Percentiles rank a stretch among this genome's conserved stretches.
phyloP scores from a whole-genome alignment of 768 basidiomycete species.

The Mycena haematopus region DNA sequence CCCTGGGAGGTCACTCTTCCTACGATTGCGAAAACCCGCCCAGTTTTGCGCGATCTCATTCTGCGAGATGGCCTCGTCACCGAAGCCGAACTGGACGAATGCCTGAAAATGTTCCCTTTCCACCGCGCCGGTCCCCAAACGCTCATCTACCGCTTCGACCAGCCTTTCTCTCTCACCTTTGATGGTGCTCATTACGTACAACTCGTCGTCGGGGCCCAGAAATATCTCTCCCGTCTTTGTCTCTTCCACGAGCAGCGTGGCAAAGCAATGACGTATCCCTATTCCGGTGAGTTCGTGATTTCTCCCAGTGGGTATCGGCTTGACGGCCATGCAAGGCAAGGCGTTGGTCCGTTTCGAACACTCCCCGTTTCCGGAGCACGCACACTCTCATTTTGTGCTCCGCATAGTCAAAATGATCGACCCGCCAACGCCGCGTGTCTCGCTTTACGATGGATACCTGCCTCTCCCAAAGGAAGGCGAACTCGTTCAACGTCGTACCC shows the following conservation, averaged over 20 bases:
- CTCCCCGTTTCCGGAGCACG: conserved; percentile 16
- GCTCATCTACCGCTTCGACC: conserved; percentile 13
- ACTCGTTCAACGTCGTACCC: conserved; percentile 9
- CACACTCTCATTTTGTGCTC: background rate
- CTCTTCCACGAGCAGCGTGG: conserved; percentile 22
- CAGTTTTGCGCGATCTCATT: conserved; percentile 1
- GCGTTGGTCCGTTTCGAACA: conserved; percentile 27
- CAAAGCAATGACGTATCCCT: background rate
- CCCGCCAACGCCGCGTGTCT: conserved; percentile 6
- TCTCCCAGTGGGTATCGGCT: background rate
- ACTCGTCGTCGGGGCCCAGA: background rate
- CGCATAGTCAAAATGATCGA: conserved; percentile 24
- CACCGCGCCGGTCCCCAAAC: background rate
- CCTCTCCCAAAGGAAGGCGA: conserved; percentile 24
- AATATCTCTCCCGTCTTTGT: background rate
- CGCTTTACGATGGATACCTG: conserved; percentile 20
- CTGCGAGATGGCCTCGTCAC: conserved; percentile 20
- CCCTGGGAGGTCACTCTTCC: conserved; percentile 13
- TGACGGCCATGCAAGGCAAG: conserved; percentile 2
- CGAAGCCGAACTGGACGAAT: background rate
- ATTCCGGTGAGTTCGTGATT: conserved; percentile 8
- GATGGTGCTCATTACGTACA: background rate
- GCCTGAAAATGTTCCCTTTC: background rate
- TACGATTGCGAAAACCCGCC: background rate
- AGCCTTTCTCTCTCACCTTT: conserved; percentile 18